Evolutionary conservation across 345 rosid species (phyloP).

Genomic region (Pistacia atlantica): DNA sequence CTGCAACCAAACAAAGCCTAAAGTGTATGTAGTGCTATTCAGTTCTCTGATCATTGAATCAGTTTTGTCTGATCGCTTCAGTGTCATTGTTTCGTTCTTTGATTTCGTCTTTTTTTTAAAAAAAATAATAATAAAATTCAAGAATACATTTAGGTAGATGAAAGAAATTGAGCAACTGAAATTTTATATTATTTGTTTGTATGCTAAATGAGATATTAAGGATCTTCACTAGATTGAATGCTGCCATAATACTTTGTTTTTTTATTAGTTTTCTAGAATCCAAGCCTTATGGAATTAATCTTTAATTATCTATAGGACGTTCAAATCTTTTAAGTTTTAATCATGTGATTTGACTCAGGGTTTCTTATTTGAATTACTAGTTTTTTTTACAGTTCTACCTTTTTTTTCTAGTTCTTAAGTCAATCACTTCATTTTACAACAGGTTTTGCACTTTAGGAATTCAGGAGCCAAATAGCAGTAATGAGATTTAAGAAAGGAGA

Average conservation of each 20-base stretch:
- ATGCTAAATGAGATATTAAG: neutral
- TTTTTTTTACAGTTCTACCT: neutral
- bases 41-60: constrained; percentile 12
- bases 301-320: neutral
- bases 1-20: constrained; percentile 33
- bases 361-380: neutral
- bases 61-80: constrained; percentile 12
- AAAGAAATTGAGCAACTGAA: neutral
- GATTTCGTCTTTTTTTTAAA: neutral
- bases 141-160: neutral
- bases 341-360: neutral
- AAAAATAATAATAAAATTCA: too few species aligned
- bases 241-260: neutral
- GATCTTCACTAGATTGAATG: neutral
- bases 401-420: neutral
- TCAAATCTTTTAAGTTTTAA: neutral
- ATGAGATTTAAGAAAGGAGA: constrained; percentile 70
- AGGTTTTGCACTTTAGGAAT: constrained; percentile 20
- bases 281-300: neutral
- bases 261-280: neutral
- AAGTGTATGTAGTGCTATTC: constrained; percentile 11
- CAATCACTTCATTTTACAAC: constrained; percentile 19
- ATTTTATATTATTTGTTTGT: constrained; percentile 3
- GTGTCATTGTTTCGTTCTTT: constrained; percentile 4
- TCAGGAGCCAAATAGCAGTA: constrained; percentile 23